A percentile compares a stretch with the other conserved stretches of the same genome.
Conservation (phyloP, 495 filamentous ascomycete species). For the Amniculicola lignicola region DNA sequence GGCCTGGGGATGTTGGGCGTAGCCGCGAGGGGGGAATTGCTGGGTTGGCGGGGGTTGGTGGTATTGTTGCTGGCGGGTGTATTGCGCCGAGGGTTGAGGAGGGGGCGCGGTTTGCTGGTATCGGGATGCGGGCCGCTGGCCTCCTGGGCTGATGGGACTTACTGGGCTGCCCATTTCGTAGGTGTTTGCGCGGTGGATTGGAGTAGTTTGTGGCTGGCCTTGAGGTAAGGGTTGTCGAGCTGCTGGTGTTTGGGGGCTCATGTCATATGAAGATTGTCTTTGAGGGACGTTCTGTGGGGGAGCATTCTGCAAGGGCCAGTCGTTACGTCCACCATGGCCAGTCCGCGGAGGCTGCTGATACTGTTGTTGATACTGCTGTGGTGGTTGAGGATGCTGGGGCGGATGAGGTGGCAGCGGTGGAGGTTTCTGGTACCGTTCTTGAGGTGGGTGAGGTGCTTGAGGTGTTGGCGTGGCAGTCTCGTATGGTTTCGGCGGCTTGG, state of each 20-base stretch:
- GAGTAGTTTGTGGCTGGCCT: constrained; percentile 16
- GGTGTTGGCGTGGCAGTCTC: constrained; percentile 27
- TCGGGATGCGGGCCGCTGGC: constrained; percentile 10
- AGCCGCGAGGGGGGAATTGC: background rate
- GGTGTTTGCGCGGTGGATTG: constrained; percentile 10
- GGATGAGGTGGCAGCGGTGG: constrained; percentile 34
- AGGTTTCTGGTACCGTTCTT: constrained; percentile 17
- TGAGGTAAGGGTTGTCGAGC: constrained; percentile 11
- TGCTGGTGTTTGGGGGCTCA: constrained; percentile 12
- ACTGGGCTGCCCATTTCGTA: constrained; percentile 33
- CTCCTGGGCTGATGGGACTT: constrained; percentile 32
- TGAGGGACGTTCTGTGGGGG: constrained; percentile 9
- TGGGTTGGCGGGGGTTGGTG: constrained; percentile 5
- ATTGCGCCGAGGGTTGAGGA: constrained; percentile 3
- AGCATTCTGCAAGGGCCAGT: constrained; percentile 21
- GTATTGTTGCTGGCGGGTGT: constrained; percentile 8
- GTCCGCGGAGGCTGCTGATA: constrained; percentile 10
- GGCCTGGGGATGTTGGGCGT: constrained; percentile 4
- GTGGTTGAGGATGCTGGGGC: constrained; percentile 14
- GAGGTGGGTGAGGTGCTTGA: constrained; percentile 15
- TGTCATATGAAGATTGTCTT: constrained; percentile 24
- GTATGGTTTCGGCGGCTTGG: constrained; percentile 41
- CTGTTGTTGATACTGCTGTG: constrained; percentile 16
- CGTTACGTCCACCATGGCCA: constrained; percentile 1
- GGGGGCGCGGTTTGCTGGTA: constrained; percentile 20